phyloP scores from a whole-genome alignment of 2,329 filamentous ascomycete genomes.

The Apiospora phragmitis region DNA sequence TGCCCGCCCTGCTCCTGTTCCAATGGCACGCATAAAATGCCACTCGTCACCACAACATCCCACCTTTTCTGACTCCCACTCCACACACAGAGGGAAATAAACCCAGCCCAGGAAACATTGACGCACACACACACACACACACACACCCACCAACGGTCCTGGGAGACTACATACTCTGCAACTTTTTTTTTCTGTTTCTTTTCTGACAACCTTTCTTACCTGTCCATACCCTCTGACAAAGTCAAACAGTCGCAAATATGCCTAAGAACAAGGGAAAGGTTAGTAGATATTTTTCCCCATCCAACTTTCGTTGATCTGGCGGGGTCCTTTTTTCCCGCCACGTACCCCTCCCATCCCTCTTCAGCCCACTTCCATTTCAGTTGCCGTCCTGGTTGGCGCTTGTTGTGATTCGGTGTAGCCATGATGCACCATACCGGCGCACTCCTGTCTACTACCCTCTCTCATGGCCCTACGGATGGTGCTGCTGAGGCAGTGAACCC shows the following conservation, averaged over 20 bases:
- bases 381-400: slow-evolving; percentile 14
- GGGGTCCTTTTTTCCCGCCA: slow-evolving; percentile 13
- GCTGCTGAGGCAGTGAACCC: background rate
- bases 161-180: background rate
- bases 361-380: slow-evolving; percentile 12
- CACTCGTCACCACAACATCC: slow-evolving; percentile 27
- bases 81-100: slow-evolving; percentile 14
- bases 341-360: slow-evolving; percentile 13
- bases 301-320: background rate
- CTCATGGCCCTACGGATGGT: background rate
- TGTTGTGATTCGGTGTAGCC: background rate
- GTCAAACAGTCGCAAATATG: slow-evolving; percentile 58
- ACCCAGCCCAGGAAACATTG: slow-evolving; percentile 1
- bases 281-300: slow-evolving; percentile 34
- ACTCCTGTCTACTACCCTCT: background rate
- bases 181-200: slow-evolving; percentile 1
- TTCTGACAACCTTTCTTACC: background rate
- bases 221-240: slow-evolving; percentile 3
- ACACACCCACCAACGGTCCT: slow-evolving; percentile 13
- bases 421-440: slow-evolving; percentile 12
- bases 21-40: slow-evolving; percentile 20
- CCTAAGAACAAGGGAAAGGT: slow-evolving; percentile 99
- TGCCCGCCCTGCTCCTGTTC: background rate
- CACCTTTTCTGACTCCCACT: slow-evolving; percentile 19
- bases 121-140: slow-evolving; percentile 19